Conservation (phyloP, 805 yeast genomes). For the Lachancea fermentati region DNA sequence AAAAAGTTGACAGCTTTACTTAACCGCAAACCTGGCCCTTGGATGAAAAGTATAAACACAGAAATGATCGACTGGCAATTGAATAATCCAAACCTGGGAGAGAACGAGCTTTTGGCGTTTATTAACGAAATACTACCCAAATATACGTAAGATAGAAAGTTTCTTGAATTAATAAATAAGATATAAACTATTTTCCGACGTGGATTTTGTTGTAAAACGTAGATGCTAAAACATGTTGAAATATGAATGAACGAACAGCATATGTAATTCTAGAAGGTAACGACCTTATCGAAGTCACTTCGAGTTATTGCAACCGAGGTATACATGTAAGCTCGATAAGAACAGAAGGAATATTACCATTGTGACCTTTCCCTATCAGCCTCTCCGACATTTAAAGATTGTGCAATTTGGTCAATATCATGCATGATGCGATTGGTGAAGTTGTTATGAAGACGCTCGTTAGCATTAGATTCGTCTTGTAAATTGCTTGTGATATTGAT, state of each 20-base stretch:
- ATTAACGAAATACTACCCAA: constrained; percentile 25
- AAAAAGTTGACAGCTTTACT: constrained; percentile 51
- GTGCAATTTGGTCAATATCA: constrained; percentile 11
- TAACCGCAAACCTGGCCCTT: constrained; percentile 72
- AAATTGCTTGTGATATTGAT: neutral
- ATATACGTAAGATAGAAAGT: constrained; percentile 7
- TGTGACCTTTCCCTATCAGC: neutral
- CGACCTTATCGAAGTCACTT: no score
- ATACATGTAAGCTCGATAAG: no score
- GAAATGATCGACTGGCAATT: constrained; percentile 69
- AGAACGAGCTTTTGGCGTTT: constrained; percentile 50
- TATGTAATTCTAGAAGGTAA: neutral
- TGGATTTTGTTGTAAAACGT: neutral
- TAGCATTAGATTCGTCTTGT: constrained; percentile 6
- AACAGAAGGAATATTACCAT: neutral
- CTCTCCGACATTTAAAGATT: constrained; percentile 9
- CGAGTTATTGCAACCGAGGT: no score
- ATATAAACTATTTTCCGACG: neutral
- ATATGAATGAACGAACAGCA: neutral
- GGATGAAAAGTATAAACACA: constrained; percentile 62
- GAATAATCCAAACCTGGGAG: constrained; percentile 54
- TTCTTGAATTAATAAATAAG: neutral
- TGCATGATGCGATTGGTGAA: constrained; percentile 10
- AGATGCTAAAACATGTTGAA: neutral
- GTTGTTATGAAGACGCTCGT: constrained; percentile 6